phyloP scores from a whole-genome alignment of 768 basidiomycete species.

The Rhodosporidiobolus sp. region DNA sequence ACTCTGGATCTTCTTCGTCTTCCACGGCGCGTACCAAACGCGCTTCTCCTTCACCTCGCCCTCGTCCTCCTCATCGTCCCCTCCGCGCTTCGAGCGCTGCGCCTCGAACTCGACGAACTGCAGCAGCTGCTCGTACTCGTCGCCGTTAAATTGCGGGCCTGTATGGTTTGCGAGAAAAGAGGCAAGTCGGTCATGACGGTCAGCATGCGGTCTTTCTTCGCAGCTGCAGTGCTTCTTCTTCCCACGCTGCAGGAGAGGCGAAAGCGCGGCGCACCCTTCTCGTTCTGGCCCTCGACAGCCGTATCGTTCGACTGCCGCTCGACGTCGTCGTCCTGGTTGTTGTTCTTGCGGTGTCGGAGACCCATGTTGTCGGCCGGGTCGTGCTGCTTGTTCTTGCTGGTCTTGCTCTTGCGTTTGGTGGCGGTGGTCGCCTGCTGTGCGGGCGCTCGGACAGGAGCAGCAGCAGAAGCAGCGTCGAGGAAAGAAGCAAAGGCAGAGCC shows the following conservation, averaged over 20 bases:
- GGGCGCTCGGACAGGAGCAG: no score
- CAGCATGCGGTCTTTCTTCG: background rate
- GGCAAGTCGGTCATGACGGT: no score
- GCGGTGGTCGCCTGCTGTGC: no score
- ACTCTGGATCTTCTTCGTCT: constrained; percentile 47
- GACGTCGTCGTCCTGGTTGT: background rate
- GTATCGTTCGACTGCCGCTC: constrained; percentile 3
- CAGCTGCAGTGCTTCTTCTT: background rate
- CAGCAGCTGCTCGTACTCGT: constrained; percentile 53
- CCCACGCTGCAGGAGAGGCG: background rate
- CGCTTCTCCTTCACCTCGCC: constrained; percentile 48
- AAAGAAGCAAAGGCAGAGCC: no score
- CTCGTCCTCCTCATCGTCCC: constrained; percentile 47
- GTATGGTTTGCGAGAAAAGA: no score
- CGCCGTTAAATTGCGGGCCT: constrained; percentile 32
- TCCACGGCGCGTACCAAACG: constrained; percentile 56
- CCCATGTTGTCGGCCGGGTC: background rate
- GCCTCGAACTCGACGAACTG: constrained; percentile 50
- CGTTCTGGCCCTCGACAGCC: background rate
- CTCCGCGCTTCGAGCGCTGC: constrained; percentile 42
- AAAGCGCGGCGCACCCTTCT: background rate
- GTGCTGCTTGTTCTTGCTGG: background rate
- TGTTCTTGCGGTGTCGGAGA: constrained; percentile 3
- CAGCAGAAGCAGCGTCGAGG: no score
- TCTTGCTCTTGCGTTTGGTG: background rate